Conservation (phyloP, 1,139 yeast genomes). For the Zygoascus sp. region DNA sequence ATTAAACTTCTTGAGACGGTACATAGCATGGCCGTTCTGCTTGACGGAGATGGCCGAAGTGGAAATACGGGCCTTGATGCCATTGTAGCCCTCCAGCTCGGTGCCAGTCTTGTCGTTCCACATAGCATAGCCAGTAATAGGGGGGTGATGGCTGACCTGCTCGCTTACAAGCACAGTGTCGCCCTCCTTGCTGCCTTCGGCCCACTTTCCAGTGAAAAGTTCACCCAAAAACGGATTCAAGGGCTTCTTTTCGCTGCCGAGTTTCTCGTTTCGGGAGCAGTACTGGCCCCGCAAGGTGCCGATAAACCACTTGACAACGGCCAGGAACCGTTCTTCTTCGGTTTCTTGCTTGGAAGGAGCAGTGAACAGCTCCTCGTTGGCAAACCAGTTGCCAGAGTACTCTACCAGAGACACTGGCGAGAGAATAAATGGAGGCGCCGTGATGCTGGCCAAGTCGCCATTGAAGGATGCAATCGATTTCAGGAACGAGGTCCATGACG, state of each 20-base stretch:
- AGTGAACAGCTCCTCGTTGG: conserved; percentile 76
- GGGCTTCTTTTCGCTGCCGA: conserved; percentile 95
- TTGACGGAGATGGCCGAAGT: conserved; percentile 71
- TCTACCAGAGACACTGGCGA: conserved; percentile 87
- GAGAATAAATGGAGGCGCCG: conserved; percentile 97
- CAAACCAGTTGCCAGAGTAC: conserved; percentile 80
- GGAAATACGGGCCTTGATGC: conserved; percentile 77
- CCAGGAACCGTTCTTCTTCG: conserved; percentile 58
- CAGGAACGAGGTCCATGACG: conserved; percentile 46
- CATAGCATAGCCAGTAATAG: conserved; percentile 83
- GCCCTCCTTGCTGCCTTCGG: conserved; percentile 36
- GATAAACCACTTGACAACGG: conserved; percentile 86
- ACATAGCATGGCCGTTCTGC: conserved; percentile 86
- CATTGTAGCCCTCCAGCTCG: conserved; percentile 79
- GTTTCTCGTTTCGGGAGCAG: conserved; percentile 82
- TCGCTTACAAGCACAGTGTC: conserved; percentile 70
- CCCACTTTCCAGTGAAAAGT: conserved; percentile 84
- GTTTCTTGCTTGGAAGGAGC: conserved; percentile 54
- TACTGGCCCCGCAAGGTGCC: conserved; percentile 90
- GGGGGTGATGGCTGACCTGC: conserved; percentile 96
- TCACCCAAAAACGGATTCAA: conserved; percentile 93
- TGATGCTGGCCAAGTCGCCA: conserved; percentile 87
- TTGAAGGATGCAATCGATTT: conserved; percentile 90
- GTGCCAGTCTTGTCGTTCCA: conserved; percentile 66
- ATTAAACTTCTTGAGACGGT: conserved; percentile 52